These are phyloP conservation scores for Monilinia laxa DNA, from an alignment of 2,329 filamentous ascomycete genomes.

Conservation along the genomic window DNA sequence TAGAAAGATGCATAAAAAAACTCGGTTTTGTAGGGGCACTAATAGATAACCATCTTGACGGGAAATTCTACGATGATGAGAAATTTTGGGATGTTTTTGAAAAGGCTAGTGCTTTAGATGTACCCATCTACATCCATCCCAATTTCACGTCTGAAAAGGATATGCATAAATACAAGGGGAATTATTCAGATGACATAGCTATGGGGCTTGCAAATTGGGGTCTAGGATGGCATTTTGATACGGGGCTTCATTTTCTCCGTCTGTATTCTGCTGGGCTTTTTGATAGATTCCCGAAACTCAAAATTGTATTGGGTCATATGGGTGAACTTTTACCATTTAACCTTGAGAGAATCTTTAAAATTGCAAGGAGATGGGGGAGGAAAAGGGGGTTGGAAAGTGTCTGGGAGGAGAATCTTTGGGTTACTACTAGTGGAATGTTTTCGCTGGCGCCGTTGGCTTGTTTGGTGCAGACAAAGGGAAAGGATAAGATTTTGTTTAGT, in stretches of 20 bases:
- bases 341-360: slow-evolving; percentile 47
- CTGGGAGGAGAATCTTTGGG: slow-evolving; percentile 56
- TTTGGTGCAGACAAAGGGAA: slow-evolving; percentile 46
- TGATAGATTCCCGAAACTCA: slow-evolving; percentile 53
- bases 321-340: slow-evolving; percentile 55
- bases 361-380: slow-evolving; percentile 40
- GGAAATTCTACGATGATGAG: slow-evolving; percentile 46
- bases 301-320: slow-evolving; percentile 55
- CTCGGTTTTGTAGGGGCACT: slow-evolving; percentile 51
- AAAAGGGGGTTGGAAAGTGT: slow-evolving; percentile 47
- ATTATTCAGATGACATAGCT: slow-evolving; percentile 38
- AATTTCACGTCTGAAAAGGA: slow-evolving; percentile 41
- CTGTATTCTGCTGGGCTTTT: slow-evolving; percentile 56
- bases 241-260: slow-evolving; percentile 49
- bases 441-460: slow-evolving; percentile 49
- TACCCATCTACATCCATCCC: slow-evolving; percentile 48
- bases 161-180: slow-evolving; percentile 37
- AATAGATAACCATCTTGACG: slow-evolving; percentile 46
- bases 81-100: slow-evolving; percentile 43
- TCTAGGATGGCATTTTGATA: slow-evolving; percentile 53
- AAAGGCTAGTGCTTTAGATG: slow-evolving; percentile 43
- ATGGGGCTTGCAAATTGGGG: slow-evolving; percentile 44
- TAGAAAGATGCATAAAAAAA: slow-evolving; percentile 44
- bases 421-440: slow-evolving; percentile 57
- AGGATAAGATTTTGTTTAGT: slow-evolving; percentile 55